Conservation (phyloP, 163 green algal species). For the Chloroidium sp. region DNA sequence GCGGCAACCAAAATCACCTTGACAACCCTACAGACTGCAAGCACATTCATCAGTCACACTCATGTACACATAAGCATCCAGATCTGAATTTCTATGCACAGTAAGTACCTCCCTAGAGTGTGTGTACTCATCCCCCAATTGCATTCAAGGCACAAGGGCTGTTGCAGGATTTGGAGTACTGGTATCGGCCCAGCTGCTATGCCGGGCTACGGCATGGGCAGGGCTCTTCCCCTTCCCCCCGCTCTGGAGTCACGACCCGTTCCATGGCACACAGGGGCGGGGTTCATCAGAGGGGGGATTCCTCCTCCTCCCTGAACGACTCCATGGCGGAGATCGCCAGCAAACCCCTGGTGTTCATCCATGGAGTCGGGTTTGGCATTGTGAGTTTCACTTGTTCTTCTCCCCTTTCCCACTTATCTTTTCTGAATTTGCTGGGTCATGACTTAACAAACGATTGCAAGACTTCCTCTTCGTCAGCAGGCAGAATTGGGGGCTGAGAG, state of each 20-base stretch:
- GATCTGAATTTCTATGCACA: no score
- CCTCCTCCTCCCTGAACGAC: neutral
- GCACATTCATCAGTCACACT: no score
- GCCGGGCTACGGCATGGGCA: neutral
- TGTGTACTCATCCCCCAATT: no score
- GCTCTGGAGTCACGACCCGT: neutral
- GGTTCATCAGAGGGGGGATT: constrained; percentile 4
- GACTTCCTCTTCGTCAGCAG: no score
- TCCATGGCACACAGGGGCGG: neutral
- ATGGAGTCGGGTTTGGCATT: constrained; percentile 49
- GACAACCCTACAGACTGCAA: no score
- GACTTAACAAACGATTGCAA: neutral
- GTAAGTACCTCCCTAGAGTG: no score
- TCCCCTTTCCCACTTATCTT: neutral
- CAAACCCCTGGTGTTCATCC: constrained; percentile 37
- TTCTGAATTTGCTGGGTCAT: neutral
- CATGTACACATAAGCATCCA: no score
- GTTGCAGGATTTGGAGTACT: constrained; percentile 18
- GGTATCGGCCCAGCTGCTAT: neutral
- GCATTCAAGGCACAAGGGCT: neutral
- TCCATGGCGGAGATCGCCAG: neutral
- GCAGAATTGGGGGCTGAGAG: no score
- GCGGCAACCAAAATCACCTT: no score
- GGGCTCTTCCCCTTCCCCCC: no score
- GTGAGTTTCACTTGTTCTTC: neutral